Percentiles rank a stretch among this genome's conserved stretches.
phyloP scores from a whole-genome alignment of 2,329 filamentous ascomycete species.

The Fusarium fracticaudum region DNA sequence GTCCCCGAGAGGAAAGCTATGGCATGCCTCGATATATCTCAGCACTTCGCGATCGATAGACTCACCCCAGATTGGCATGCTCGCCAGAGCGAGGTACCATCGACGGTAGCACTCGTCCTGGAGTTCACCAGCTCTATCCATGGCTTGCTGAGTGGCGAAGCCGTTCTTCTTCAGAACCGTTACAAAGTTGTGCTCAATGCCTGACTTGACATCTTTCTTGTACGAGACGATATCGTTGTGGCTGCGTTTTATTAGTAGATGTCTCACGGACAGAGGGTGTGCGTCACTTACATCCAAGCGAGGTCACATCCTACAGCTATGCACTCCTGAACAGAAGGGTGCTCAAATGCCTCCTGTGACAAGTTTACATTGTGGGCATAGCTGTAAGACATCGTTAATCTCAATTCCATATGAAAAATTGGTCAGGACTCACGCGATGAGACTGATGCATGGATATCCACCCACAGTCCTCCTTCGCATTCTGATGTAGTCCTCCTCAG shows the following conservation, averaged over 20 bases:
- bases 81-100: not conserved
- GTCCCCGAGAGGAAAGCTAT: not conserved
- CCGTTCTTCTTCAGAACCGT: not conserved
- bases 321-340: not conserved
- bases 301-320: not conserved
- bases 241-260: not conserved
- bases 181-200: not conserved
- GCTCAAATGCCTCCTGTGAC: not conserved
- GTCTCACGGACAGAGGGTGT: rapidly evolving
- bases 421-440: not conserved
- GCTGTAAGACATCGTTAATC: not conserved
- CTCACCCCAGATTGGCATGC: not conserved
- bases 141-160: not conserved
- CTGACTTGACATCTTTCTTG: not conserved
- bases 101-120: not conserved
- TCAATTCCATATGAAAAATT: rapidly evolving
- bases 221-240: not conserved
- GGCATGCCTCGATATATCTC: not conserved
- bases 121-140: not conserved
- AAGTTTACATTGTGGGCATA: not conserved
- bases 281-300: not conserved
- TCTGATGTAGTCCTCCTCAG: not conserved
- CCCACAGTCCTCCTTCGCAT: not conserved
- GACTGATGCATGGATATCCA: not conserved
- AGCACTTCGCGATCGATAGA: not conserved